Percentiles rank a stretch among this genome's conserved stretches.
Conservation (phyloP, 306 rosid species). For the Inga leiocalycina region DNA sequence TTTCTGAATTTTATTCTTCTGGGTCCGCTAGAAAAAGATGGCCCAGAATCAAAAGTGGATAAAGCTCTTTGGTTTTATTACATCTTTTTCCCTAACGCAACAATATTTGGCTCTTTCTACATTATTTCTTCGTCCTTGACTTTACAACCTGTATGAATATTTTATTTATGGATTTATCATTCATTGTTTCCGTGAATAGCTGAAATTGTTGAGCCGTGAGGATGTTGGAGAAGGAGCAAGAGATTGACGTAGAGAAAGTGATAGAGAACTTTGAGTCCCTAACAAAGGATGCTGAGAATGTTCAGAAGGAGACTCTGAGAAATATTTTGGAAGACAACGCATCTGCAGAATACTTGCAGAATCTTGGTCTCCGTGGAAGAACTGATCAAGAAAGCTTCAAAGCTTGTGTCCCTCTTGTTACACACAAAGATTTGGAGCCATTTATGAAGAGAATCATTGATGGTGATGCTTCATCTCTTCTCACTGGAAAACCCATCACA, state of each 20-base stretch:
- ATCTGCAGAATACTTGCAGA: constrained; percentile 79
- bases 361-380: constrained; percentile 75
- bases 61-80: constrained; percentile 1
- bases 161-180: not conserved
- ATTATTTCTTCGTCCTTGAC: not conserved
- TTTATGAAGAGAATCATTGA: constrained; percentile 70
- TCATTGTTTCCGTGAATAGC: not conserved
- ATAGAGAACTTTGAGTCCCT: constrained; percentile 71
- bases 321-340: constrained; percentile 76
- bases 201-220: constrained; percentile 31
- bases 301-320: constrained; percentile 71
- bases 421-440: constrained; percentile 73
- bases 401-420: constrained; percentile 78
- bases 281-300: constrained; percentile 70
- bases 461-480: constrained; percentile 74
- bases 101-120: constrained; percentile 35
- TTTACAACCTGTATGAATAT: not conserved
- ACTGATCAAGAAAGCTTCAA: constrained; percentile 84
- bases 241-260: constrained; percentile 64
- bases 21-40: constrained; percentile 9
- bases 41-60: not conserved
- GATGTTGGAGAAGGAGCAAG: constrained; percentile 72
- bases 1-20: not conserved
- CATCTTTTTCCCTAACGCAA: not conserved
- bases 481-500: constrained; percentile 84